A percentile compares a stretch with the other conserved stretches of the same genome.
These are phyloP conservation scores for Codiaeum variegatum DNA, from an alignment of 441 rosid genomes.

Conservation along the genomic window DNA sequence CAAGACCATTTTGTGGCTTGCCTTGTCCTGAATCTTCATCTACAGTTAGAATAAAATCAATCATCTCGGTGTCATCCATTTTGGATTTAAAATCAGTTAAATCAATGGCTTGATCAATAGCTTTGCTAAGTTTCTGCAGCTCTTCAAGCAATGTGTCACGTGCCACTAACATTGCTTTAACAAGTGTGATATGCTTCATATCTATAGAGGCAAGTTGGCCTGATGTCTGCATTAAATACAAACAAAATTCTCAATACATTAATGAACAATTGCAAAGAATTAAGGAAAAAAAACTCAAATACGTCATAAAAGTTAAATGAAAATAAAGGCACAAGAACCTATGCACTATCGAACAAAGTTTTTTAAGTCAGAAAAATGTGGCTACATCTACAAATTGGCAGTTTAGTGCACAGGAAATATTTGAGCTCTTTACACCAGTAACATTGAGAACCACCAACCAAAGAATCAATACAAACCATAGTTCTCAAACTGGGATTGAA, in stretches of 20 bases:
- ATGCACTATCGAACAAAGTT: neutral
- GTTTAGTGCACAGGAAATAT: neutral
- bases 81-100: slow-evolving; percentile 49
- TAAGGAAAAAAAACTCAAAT: neutral
- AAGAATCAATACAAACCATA: neutral
- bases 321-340: neutral
- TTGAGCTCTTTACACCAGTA: neutral
- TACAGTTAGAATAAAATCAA: slow-evolving; percentile 30
- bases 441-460: neutral
- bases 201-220: slow-evolving; percentile 42
- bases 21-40: slow-evolving; percentile 46
- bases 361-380: neutral
- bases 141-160: slow-evolving; percentile 61
- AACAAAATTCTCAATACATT: slow-evolving; percentile 20
- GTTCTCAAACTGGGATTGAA: no score
- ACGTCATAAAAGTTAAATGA: neutral
- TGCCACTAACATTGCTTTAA: slow-evolving; percentile 63
- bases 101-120: slow-evolving; percentile 46
- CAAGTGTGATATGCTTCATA: slow-evolving; percentile 45
- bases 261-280: neutral
- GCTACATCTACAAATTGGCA: neutral
- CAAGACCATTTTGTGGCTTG: slow-evolving; percentile 64
- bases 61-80: slow-evolving; percentile 39
- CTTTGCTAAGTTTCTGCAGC: slow-evolving; percentile 60
- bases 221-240: slow-evolving; percentile 43